Conservation (phyloP, 345 rosid genomes). For the Isatis tinctoria region DNA sequence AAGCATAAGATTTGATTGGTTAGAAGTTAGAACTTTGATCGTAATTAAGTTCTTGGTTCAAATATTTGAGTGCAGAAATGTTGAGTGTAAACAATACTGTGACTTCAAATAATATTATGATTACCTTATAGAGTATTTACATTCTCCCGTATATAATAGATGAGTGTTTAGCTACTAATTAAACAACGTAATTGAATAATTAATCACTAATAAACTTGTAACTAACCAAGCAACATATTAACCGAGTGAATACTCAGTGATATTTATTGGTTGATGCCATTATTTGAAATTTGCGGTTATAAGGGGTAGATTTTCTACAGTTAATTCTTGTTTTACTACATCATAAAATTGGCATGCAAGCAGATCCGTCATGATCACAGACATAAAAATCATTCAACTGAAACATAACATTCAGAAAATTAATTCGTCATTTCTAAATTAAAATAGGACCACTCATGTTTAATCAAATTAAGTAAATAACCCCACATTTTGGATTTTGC, state of each 20-base stretch:
- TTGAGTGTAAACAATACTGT: not conserved
- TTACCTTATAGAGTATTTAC: not conserved
- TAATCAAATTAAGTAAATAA: not conserved
- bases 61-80: not conserved
- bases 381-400: slow-evolving; percentile 4
- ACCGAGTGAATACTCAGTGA: not conserved
- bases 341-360: not conserved
- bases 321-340: not conserved
- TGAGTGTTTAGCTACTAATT: too few relatives aligned
- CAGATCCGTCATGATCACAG: not conserved
- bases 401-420: not conserved
- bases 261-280: not conserved
- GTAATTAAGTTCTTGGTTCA: not conserved
- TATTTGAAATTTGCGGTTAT: not conserved
- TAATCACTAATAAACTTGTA: not conserved
- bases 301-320: not conserved
- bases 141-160: not conserved
- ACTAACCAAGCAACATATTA: not conserved
- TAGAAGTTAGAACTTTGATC: not conserved
- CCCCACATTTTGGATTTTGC: slow-evolving; percentile 7
- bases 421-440: not conserved
- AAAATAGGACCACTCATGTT: not conserved
- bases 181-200: not conserved
- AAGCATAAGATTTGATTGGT: not conserved
- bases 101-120: not conserved